Base-by-base conservation (phyloP, 106 monocot species). In the Vanilla planifolia region DNA sequence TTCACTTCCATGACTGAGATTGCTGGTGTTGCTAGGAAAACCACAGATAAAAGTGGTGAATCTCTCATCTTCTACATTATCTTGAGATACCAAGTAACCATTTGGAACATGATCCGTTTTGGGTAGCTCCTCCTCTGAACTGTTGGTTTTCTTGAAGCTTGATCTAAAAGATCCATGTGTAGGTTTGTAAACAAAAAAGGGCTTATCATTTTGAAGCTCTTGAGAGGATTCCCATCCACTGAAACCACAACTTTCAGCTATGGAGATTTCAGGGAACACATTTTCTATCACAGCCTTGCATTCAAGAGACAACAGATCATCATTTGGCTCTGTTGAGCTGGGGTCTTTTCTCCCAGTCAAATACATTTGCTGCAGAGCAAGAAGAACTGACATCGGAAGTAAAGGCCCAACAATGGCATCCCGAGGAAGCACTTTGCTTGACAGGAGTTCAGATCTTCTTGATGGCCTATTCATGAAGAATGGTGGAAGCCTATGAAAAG, bases 351-450 rank as follows among this genome's bases (percentile, higher is more conserved):
- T 53, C 25, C 59, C 45, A 26, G 16, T 6, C 5, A 10, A 37
- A 37, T 33, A 6, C 5, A 65, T 52, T 29, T 73, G 33, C 37
- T 79, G 77, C 50, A 89, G 72, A 35, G 71, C 46, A 68, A 78
- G 77, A 66, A 89, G 82, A 72, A 94, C 43, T 33, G 82, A 80
- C 51, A 94, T 55, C 6, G 93, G 93, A 40, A 89, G 68, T 14
- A 89, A 71, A 21, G 93, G 93, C 15, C 89, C 93, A 6, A 94
- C 85, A 69, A 94, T 72, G 62, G 32, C 24, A 8, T 79, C 72
- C 16, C 30, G 35, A 32, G 41, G 30, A 26, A 24, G 26, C 61
- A 32, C 41, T 63, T 63, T 78, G 6, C 37, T 58, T n/a, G 48
- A 63, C 41, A 66, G 60, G 26, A 36, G 79, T 33, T 66, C 67